Evolutionary conservation across 2,329 filamentous ascomycete genomes (phyloP).

Genomic region (Ophiostoma ulmi): DNA sequence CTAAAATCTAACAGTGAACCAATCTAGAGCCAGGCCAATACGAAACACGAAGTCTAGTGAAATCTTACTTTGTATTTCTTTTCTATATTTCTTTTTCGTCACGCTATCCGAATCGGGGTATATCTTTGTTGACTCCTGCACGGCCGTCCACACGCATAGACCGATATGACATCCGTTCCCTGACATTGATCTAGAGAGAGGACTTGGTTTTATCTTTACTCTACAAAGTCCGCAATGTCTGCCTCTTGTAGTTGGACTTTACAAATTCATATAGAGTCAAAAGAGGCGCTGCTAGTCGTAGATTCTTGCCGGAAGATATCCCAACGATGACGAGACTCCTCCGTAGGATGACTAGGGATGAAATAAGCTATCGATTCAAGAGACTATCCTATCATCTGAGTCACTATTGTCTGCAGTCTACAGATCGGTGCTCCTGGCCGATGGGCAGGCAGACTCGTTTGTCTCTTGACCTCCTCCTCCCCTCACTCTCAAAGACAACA

Average conservation of each 20-base stretch:
- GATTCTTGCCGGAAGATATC: not conserved
- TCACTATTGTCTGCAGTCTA: not conserved
- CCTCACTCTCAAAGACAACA: not conserved
- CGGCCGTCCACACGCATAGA: not conserved
- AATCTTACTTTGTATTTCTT: not conserved
- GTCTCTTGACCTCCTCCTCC: not conserved
- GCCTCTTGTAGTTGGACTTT: not conserved
- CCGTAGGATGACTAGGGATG: not conserved
- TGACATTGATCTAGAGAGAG: too few relatives aligned
- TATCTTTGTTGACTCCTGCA: not conserved
- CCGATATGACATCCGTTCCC: not conserved
- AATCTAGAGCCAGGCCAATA: not conserved
- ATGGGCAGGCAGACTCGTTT: not conserved
- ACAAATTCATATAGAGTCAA: not conserved
- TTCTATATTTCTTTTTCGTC: slow-evolving; percentile 1
- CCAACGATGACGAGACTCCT: not conserved
- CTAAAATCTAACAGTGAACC: not conserved
- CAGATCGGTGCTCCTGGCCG: not conserved
- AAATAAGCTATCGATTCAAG: not conserved
- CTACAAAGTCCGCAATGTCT: not conserved
- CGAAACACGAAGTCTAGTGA: not conserved
- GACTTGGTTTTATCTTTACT: not conserved
- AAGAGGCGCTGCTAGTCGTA: not conserved
- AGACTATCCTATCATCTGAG: not conserved
- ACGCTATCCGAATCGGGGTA: not conserved